These are phyloP conservation scores for Ettlia oleoabundans DNA, from an alignment of 139 green algal species.

Conservation along the genomic window DNA sequence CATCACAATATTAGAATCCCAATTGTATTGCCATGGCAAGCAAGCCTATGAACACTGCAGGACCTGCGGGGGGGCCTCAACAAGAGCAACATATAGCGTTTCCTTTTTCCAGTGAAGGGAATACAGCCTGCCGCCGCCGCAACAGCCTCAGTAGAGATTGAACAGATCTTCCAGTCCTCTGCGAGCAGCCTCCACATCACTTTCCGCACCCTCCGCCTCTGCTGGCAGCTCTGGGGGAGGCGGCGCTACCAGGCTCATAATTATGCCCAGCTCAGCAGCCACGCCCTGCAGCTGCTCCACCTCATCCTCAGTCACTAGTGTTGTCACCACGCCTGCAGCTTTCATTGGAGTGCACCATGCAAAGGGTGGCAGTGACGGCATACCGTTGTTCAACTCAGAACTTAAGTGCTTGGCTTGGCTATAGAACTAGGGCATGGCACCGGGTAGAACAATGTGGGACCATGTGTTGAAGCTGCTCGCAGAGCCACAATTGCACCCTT, in stretches of 20 bases:
- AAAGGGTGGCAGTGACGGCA: not conserved
- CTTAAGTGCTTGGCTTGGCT: not conserved
- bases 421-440: not conserved
- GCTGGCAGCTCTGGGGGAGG: conserved; percentile 15
- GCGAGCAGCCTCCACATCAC: conserved; percentile 56
- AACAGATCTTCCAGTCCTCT: conserved; percentile 76
- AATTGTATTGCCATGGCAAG: too few species aligned
- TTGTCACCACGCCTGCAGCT: conserved; percentile 63
- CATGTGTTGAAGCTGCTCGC: too few species aligned
- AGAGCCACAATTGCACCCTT: not conserved
- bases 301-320: conserved; percentile 64
- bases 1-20: too few species aligned
- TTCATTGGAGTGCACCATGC: too few species aligned
- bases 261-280: conserved; percentile 55
- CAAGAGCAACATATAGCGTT: too few species aligned
- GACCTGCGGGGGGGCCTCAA: too few species aligned
- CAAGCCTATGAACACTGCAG: too few species aligned
- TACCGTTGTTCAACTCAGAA: too few species aligned
- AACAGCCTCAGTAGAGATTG: conserved; percentile 54
- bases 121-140: not conserved
- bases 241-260: conserved; percentile 38
- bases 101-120: too few species aligned
- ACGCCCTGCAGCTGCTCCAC: conserved; percentile 52
- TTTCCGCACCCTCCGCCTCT: not conserved
- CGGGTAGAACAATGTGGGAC: too few species aligned